A percentile compares a stretch with the other conserved stretches of the same genome.
These are phyloP conservation scores for Skeletonema potamos DNA, from an alignment of 108 stramenopile genomes.

Conservation along the genomic window DNA sequence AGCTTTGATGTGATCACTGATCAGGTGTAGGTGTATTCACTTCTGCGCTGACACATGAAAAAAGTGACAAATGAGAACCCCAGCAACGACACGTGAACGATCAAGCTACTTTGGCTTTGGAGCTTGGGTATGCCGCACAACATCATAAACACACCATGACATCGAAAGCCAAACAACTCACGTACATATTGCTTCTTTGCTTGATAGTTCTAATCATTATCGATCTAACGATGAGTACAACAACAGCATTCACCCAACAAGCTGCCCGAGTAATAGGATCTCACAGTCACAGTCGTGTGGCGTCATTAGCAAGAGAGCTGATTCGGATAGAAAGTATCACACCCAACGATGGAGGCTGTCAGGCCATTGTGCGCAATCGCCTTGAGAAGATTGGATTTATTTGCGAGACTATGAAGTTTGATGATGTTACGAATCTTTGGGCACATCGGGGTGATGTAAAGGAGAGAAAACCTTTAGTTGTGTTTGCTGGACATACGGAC, in stretches of 20 bases:
- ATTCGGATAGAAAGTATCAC: background rate
- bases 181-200: background rate
- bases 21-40: no score
- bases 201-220: background rate
- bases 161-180: background rate
- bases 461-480: background rate
- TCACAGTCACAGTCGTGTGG: no score
- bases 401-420: slow-evolving; percentile 9
- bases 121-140: no score
- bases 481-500: slow-evolving; percentile 16
- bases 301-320: slow-evolving; percentile 1
- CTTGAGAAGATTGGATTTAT: background rate
- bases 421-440: slow-evolving; percentile 17
- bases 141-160: background rate
- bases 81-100: no score
- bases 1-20: background rate
- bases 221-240: background rate
- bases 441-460: background rate
- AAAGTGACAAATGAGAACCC: no score
- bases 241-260: background rate
- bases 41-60: no score
- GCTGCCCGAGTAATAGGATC: no score
- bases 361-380: background rate
- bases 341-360: slow-evolving; percentile 11
- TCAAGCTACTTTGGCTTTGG: no score